Conservation (phyloP, 164 flowering plant species). For the Kingdonia uniflora region DNA sequence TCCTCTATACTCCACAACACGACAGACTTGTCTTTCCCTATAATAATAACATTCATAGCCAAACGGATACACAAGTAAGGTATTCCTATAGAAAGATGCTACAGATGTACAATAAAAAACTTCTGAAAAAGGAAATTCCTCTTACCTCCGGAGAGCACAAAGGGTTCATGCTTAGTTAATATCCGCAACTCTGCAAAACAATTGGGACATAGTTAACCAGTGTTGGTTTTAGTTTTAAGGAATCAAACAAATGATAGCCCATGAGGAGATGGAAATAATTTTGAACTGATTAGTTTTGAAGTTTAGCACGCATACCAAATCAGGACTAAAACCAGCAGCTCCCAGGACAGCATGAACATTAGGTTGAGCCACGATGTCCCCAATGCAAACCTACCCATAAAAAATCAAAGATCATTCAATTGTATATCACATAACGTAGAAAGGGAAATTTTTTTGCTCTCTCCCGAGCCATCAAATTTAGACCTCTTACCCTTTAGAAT, state of each 20-base stretch:
- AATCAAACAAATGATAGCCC: too few species aligned
- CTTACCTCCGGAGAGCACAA: constrained; percentile 95
- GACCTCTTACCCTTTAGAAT: too few species aligned
- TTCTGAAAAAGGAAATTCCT: neutral
- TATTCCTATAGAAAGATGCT: too few species aligned
- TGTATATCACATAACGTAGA: too few species aligned
- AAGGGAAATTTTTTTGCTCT: too few species aligned
- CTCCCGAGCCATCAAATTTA: too few species aligned
- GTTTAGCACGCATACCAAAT: constrained; percentile 29
- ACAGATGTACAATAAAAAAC: too few species aligned
- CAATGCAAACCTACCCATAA: constrained; percentile 60
- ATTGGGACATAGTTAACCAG: neutral
- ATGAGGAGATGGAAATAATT: too few species aligned
- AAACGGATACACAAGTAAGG: neutral
- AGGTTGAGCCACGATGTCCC: constrained; percentile 93
- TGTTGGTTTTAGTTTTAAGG: too few species aligned
- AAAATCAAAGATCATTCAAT: too few species aligned
- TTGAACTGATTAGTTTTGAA: too few species aligned
- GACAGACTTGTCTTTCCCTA: constrained; percentile 94
- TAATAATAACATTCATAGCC: constrained; percentile 4
- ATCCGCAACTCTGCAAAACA: constrained; percentile 64
- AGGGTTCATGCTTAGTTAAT: constrained; percentile 91
- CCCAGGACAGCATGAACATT: constrained; percentile 91
- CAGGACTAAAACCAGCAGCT: constrained; percentile 75
- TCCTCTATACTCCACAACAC: constrained; percentile 96